Evolutionary conservation across 371 early-diverging fungal genomes (phyloP), one percentile per base, ranked within the genome.

Genomic region (Rhizopus stolonifer): DNA sequence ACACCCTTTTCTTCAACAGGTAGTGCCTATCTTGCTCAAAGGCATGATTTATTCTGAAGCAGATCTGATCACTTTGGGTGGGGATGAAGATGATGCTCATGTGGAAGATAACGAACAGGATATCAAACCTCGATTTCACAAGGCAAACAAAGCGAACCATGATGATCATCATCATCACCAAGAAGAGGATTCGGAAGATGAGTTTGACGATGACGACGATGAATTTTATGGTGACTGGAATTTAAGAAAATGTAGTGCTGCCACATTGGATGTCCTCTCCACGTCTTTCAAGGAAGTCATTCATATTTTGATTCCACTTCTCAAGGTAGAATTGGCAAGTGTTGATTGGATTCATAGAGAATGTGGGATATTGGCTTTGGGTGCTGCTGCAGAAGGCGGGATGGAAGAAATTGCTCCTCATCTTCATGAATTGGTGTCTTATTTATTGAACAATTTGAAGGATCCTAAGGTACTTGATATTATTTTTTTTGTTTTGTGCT

Each of bases 231-330:
- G 84, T 57, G 92, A 93, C 60, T 98, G 98, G 98, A 98, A 92
- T 64, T 67, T 98, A 50, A 89, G 98, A 68, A 98, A 97, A 73
- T 98, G 98, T 80, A 88, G 94, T 10, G 97, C 98, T 6, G 96
- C 97, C 19, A 89, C 96, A 23, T 69, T 98, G 46, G 98, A 98
- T 61, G 89, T 93, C n/a, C 60, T 97, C 47, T 87, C 95, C 31
- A 89, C 87, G 14, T 83, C 92, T 1, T 94, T 88, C 63, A 88
- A 84, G 55, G 84, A 86, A 17, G 80, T 95, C 33, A 76, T 98
- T 49, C 77, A 77, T 29, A 72, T 83, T 49, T 71, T 97, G 49
- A 80, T 96, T 69, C 97, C 97, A n/a, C 74, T 84, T 44, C 80
- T 98, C 46, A 89, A 92, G 66, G 77, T 75, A 25, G 82, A 89